phyloP scores from a whole-genome alignment of 169 alveolate genomes.

The Blepharisma undulans region DNA sequence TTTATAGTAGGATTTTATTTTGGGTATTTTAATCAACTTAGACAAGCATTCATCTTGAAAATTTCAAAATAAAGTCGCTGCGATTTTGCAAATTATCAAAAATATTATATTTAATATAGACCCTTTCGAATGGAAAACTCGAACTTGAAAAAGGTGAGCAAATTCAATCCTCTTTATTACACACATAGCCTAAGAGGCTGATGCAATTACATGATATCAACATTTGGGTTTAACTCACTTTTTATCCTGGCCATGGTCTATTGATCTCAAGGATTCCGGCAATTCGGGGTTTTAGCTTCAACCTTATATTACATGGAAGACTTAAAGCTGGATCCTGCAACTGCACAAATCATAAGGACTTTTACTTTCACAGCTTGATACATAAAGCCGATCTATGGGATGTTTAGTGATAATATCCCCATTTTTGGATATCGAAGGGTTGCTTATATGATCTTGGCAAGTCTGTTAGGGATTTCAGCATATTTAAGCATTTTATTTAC shows the following conservation, averaged over 20 bases:
- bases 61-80: too few species aligned
- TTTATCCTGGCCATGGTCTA: constrained; percentile 2
- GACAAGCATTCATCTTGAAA: too few species aligned
- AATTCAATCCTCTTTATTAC: neutral
- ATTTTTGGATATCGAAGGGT: constrained; percentile 28
- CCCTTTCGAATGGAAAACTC: neutral
- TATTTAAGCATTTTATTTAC: neutral
- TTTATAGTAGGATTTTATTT: too few species aligned
- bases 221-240: constrained; percentile 30
- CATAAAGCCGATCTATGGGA: constrained; percentile 42
- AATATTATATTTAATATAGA: neutral
- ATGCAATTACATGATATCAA: neutral
- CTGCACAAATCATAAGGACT: neutral
- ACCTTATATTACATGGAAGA: constrained; percentile 12
- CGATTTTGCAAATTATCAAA: neutral
- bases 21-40: too few species aligned
- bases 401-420: constrained; percentile 33
- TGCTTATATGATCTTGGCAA: neutral
- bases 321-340: neutral
- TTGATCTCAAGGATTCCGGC: constrained; percentile 16
- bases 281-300: neutral
- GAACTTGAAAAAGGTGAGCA: neutral
- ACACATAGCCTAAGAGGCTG: neutral
- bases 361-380: constrained; percentile 29
- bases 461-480: constrained; percentile 9